Conservation (phyloP, 805 yeast species). For the Metschnikowia picachoensis region DNA sequence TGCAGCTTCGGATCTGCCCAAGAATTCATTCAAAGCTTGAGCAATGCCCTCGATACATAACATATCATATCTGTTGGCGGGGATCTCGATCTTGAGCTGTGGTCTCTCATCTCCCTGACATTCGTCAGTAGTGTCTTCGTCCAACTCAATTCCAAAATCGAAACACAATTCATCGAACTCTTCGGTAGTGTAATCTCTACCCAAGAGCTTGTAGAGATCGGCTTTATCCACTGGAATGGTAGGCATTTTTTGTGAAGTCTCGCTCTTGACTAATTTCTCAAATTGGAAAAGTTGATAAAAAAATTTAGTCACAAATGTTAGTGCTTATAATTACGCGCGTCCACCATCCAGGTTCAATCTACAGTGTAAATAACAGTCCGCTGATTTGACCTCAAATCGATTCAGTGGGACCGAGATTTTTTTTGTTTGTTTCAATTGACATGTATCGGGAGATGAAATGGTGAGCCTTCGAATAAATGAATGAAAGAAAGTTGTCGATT, state of each 20-base stretch:
- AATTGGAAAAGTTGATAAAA: constrained; percentile 12
- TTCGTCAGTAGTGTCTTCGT: constrained; percentile 90
- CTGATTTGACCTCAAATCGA: too few species aligned
- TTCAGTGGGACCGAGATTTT: too few species aligned
- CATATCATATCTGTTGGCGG: constrained; percentile 98
- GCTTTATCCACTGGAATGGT: constrained; percentile 93
- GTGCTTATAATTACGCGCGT: constrained; percentile 15
- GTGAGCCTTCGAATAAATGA: too few species aligned
- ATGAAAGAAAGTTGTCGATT: too few species aligned
- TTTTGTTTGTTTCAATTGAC: too few species aligned
- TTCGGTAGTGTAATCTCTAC: constrained; percentile 57
- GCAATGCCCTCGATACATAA: constrained; percentile 98
- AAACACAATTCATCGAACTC: constrained; percentile 97
- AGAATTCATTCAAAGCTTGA: constrained; percentile 86
- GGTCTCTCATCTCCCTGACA: constrained; percentile 81
- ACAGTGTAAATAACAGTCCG: too few species aligned
- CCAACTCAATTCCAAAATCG: constrained; percentile 95
- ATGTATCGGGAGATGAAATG: too few species aligned
- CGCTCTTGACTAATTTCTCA: not conserved
- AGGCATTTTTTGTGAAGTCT: constrained; percentile 60
- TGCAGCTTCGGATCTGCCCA: constrained; percentile 68
- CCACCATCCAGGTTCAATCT: not conserved
- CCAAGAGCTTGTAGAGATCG: constrained; percentile 82
- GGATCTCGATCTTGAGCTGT: constrained; percentile 93
- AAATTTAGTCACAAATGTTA: constrained; percentile 12